Evolutionary conservation across 176 grass and related monocot genomes (phyloP).

Genomic region (Aegilops sharonensis): DNA sequence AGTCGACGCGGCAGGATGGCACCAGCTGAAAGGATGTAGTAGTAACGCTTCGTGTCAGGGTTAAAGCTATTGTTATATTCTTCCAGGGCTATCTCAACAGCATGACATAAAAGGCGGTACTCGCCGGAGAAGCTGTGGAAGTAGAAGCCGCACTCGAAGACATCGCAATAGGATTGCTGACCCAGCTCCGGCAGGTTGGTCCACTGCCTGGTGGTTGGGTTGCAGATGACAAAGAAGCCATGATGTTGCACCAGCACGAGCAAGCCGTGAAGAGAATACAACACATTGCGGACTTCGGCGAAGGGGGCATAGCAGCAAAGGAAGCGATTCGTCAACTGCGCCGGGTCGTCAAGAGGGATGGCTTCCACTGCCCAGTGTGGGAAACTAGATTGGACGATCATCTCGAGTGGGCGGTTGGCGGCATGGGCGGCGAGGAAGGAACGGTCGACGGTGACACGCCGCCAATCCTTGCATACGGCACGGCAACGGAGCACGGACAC

Average conservation of each 20-base stretch:
- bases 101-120: slow-evolving; percentile 15
- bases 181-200: too few species aligned
- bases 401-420: background rate
- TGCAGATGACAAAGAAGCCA: too few species aligned
- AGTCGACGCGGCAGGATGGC: background rate
- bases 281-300: too few species aligned
- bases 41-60: background rate
- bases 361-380: too few species aligned
- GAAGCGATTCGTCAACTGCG: too few species aligned
- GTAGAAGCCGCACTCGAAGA: background rate
- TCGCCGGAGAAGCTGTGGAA: background rate
- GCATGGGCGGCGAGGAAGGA: background rate
- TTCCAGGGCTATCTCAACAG: background rate
- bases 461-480: slow-evolving; percentile 19
- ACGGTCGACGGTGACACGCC: background rate
- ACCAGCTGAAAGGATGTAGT: background rate
- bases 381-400: too few species aligned
- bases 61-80: too few species aligned
- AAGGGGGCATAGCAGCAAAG: too few species aligned
- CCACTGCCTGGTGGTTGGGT: too few species aligned
- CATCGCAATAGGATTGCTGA: background rate
- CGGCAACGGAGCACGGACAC: background rate
- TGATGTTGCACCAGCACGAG: too few species aligned
- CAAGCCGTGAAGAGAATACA: too few species aligned
- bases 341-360: too few species aligned